Evolutionary conservation across 2,329 filamentous ascomycete genomes (phyloP), one percentile per base, ranked within the genome.

Genomic region (Macrophomina phaseolina): DNA sequence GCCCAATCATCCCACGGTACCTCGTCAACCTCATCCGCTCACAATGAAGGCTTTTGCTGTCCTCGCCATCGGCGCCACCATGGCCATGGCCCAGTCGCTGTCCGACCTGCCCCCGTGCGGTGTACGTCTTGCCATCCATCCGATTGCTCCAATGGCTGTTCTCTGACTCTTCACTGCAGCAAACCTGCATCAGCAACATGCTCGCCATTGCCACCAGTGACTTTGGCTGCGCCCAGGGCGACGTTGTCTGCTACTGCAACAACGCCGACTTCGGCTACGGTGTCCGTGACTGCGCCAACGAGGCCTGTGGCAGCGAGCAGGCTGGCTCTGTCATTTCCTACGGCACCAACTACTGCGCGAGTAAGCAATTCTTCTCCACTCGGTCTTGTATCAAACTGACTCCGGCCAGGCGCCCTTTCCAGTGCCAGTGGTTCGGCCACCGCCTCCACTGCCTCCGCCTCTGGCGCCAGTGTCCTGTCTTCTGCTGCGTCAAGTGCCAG

Each of bases 141-240:
- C 42, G 2, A 45, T 14, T 45, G 42, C 12, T 12, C 32, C 45
- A 38, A 38, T 30, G 16, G 23, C 34, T 18, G 14, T 46, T n/a
- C 11, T 28, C 65, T 67, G 7, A 67, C 60, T 9, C 45, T 6
- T 40, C 7, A 6, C 32, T 14, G 32, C 40, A 80, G 77, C 75
- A 76, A 74, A 72, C 74, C 38, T 84, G 82, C 69, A 73, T 83
- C 71, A 77, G 69, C 75, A 83, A 82, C 79, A 83, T 84, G 81
- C 70, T 82, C 67, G 68, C 32, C 45, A 77, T 80, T 67, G 80
- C 80, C 64, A 67, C 72, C 56, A 68, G 71, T 36, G 7, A 73
- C 23, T 81, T 84, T 69, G 78, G 78, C 67, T 84, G 82, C 72
- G 28, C 69, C 16, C 18, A 67, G 12, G 73, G 73, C 14, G 80